A percentile compares a stretch with the other conserved stretches of the same genome.
Evolutionary conservation across 441 rosid genomes (phyloP).

Genomic region (Dalechampia spathulata): DNA sequence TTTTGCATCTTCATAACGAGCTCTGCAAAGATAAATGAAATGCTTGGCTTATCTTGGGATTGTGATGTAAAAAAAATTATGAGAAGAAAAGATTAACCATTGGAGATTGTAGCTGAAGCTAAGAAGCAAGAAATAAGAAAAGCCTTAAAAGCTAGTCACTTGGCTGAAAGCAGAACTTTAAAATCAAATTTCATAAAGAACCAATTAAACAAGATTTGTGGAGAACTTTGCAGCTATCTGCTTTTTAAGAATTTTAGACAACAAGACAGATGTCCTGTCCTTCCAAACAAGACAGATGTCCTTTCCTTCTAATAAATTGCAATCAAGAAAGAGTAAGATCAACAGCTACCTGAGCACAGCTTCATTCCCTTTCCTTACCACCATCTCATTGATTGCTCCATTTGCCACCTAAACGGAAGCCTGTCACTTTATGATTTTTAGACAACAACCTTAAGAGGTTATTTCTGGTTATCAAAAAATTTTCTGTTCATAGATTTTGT

Average conservation of each 20-base stretch:
- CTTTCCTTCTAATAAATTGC: neutral
- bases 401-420: slow-evolving; percentile 75
- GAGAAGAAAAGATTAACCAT: neutral
- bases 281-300: neutral
- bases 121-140: neutral
- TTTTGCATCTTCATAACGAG: slow-evolving; percentile 97
- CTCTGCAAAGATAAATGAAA: slow-evolving; percentile 44
- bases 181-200: slow-evolving; percentile 4
- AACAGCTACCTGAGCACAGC: slow-evolving; percentile 86
- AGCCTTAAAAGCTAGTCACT: neutral
- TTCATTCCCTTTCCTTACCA: slow-evolving; percentile 93
- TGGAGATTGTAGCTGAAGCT: neutral
- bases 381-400: slow-evolving; percentile 69
- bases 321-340: slow-evolving; percentile 6
- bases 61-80: neutral
- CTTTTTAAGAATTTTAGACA: neutral
- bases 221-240: neutral
- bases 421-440: slow-evolving; percentile 14
- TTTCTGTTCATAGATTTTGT: too few species aligned
- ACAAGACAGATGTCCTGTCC: neutral
- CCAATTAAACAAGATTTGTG: neutral
- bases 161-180: neutral
- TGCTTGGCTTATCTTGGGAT: slow-evolving; percentile 11
- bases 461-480: too few species aligned
- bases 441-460: slow-evolving; percentile 13